phyloP scores from a whole-genome alignment of 2,329 filamentous ascomycete species.

The Xylariomycetidae sp. region DNA sequence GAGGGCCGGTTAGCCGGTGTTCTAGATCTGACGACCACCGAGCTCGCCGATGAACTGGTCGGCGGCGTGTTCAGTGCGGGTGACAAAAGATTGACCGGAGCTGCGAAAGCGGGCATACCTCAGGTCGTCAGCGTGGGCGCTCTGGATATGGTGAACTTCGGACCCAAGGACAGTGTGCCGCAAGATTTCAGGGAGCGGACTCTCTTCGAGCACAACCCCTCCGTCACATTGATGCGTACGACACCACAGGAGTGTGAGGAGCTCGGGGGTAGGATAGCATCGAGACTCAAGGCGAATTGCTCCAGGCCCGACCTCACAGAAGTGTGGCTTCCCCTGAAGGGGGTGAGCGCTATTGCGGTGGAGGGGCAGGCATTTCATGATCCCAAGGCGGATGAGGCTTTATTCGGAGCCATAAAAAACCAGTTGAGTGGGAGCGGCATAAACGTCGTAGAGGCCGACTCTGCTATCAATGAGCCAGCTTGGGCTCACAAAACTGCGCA shows the following conservation, averaged over 20 bases:
- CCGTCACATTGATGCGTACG: conserved; percentile 63
- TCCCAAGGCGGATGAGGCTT: conserved; percentile 35
- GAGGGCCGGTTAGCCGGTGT: conserved; percentile 60
- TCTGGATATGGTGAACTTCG: conserved; percentile 41
- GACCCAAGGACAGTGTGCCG: conserved; percentile 33
- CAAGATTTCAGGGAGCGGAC: conserved; percentile 44
- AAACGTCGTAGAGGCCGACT: conserved; percentile 41
- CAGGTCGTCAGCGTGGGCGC: conserved; percentile 46
- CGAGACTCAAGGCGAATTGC: conserved; percentile 42
- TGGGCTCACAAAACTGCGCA: conserved; percentile 18
- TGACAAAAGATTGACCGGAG: conserved; percentile 50
- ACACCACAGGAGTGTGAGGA: conserved; percentile 49
- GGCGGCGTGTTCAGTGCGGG: conserved; percentile 62
- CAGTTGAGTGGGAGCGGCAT: conserved; percentile 47
- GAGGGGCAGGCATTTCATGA: conserved; percentile 50
- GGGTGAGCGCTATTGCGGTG: conserved; percentile 57
- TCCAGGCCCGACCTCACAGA: conserved; percentile 38
- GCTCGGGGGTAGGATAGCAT: conserved; percentile 52
- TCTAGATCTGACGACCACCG: conserved; percentile 67
- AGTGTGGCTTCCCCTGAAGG: conserved; percentile 56
- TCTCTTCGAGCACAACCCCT: conserved; percentile 61
- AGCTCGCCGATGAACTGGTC: conserved; percentile 59
- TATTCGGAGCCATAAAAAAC: conserved; percentile 48
- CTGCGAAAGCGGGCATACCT: conserved; percentile 53
- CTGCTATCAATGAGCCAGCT: conserved; percentile 47